These are phyloP conservation scores for Backusella morwellensis DNA, from an alignment of 192 early-diverging fungal genomes.

Conservation along the genomic window DNA sequence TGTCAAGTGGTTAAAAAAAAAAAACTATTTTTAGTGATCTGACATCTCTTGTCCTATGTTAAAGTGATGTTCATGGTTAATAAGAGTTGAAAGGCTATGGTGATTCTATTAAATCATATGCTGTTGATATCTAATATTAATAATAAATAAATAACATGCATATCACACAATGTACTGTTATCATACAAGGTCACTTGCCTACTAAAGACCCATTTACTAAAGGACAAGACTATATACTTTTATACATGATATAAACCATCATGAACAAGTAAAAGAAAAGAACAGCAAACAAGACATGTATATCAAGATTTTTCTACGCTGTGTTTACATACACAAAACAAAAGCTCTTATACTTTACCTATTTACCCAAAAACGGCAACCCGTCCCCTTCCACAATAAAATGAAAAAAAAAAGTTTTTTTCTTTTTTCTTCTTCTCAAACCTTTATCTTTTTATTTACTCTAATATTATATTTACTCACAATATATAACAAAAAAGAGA, in stretches of 20 bases:
- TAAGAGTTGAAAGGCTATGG: no score
- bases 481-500: no score
- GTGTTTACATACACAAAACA: neutral
- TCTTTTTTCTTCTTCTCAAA: neutral
- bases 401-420: neutral
- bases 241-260: neutral
- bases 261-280: neutral
- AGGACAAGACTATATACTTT: neutral
- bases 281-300: neutral
- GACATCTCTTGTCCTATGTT: no score
- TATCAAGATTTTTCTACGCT: neutral
- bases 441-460: neutral
- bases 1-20: no score
- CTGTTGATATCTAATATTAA: no score
- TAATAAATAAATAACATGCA: neutral
- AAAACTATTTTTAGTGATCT: no score
- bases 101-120: no score
- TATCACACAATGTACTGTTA: neutral
- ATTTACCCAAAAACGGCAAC: neutral
- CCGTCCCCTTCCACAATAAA: no score
- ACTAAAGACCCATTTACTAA: neutral
- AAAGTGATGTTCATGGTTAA: no score
- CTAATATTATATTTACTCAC: no score
- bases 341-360: neutral
- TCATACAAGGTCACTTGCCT: neutral